phyloP scores from a whole-genome alignment of 2,329 filamentous ascomycete species.

The Saccharata proteae region DNA sequence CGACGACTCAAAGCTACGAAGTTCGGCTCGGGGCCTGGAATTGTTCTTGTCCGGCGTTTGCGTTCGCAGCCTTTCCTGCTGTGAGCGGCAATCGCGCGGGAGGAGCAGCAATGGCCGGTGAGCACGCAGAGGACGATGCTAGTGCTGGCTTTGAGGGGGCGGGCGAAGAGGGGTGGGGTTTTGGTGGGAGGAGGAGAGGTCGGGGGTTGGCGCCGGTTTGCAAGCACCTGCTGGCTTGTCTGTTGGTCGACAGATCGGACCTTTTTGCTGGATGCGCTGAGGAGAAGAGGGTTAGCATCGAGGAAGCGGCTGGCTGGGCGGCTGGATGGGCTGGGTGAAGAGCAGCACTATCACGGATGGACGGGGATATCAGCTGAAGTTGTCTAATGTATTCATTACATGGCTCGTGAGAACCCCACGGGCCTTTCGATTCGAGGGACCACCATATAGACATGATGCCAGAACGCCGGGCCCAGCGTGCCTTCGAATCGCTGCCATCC shows the following conservation, averaged over 20 bases:
- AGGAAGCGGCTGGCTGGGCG: constrained; percentile 63
- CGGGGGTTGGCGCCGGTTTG: constrained; percentile 55
- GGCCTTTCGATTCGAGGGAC: not conserved
- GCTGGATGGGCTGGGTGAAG: constrained; percentile 29
- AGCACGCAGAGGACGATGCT: constrained; percentile 3
- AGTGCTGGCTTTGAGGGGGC: constrained; percentile 39
- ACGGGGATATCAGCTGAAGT: constrained; percentile 22
- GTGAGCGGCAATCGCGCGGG: constrained; percentile 1
- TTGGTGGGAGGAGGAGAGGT: constrained; percentile 6
- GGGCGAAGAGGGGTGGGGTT: constrained; percentile 25
- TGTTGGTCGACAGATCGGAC: constrained; percentile 53
- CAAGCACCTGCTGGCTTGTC: constrained; percentile 80
- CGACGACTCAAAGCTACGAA: constrained; percentile 40
- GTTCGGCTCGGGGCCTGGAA: constrained; percentile 70
- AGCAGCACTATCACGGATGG: no score
- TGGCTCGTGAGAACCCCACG: not conserved
- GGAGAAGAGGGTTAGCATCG: constrained; percentile 41
- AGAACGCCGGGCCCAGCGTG: constrained; percentile 2
- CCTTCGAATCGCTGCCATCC: not conserved
- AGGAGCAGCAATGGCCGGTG: constrained; percentile 11
- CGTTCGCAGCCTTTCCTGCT: constrained; percentile 53
- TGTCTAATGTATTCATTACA: constrained; percentile 4
- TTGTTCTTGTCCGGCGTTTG: constrained; percentile 79
- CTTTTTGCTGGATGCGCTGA: constrained; percentile 46
- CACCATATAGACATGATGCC: constrained; percentile 1